Evolutionary conservation across 192 early-diverging fungal genomes (phyloP).

Genomic region (Podila horticola): DNA sequence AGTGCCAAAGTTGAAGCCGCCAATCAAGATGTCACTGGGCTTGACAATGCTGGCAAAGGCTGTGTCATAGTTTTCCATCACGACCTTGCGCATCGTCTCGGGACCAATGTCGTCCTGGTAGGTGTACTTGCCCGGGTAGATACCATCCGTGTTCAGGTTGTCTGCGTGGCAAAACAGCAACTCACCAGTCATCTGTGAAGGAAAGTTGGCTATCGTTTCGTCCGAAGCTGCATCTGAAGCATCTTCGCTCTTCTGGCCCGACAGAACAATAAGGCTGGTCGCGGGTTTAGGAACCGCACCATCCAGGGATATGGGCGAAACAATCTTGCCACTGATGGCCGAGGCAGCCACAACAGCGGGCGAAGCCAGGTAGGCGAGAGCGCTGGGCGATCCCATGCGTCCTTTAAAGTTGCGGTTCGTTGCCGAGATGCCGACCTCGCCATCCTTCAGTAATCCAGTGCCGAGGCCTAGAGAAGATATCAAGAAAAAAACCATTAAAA

Average conservation of each 20-base stretch:
- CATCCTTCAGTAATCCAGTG: slow-evolving; percentile 91
- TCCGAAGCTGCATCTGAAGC: slow-evolving; percentile 16
- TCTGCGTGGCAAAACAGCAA: slow-evolving; percentile 90
- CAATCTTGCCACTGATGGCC: slow-evolving; percentile 88
- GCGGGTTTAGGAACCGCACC: slow-evolving; percentile 10
- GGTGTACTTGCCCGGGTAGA: slow-evolving; percentile 98
- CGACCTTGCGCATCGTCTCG: slow-evolving; percentile 92
- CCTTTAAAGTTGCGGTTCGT: slow-evolving; percentile 99
- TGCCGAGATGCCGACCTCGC: slow-evolving; percentile 98
- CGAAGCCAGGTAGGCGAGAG: slow-evolving; percentile 93
- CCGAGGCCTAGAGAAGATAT: slow-evolving; percentile 72
- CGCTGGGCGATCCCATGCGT: slow-evolving; percentile 94
- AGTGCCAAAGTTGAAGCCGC: slow-evolving; percentile 97
- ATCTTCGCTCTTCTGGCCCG: slow-evolving; percentile 3
- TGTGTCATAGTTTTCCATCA: slow-evolving; percentile 99
- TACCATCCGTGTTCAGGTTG: slow-evolving; percentile 99
- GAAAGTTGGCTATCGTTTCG: slow-evolving; percentile 78
- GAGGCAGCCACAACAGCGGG: slow-evolving; percentile 97
- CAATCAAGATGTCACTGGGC: slow-evolving; percentile 86
- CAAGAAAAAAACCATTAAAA: neutral
- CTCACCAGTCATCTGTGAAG: slow-evolving; percentile 78
- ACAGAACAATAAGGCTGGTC: slow-evolving; percentile 25
- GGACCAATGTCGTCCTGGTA: slow-evolving; percentile 95
- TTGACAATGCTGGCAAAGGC: slow-evolving; percentile 77
- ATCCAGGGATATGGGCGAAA: slow-evolving; percentile 21